Conservation (phyloP, 192 early-diverging fungal genomes). For the Entomortierella parvispora region DNA sequence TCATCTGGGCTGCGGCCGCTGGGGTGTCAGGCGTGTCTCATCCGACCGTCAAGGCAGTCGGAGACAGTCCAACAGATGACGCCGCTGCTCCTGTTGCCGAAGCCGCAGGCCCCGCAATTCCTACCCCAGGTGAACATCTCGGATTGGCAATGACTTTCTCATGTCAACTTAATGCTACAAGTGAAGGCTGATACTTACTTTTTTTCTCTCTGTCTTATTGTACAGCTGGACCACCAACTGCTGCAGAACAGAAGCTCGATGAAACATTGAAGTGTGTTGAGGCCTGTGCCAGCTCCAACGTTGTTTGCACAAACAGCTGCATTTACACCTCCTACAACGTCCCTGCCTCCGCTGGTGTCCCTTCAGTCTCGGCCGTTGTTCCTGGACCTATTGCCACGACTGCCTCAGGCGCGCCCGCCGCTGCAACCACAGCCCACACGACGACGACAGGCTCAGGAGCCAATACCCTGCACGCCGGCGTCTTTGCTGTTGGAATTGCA, state of each 20-base stretch:
- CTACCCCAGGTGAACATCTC: background rate
- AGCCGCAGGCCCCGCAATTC: background rate
- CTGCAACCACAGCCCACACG: background rate
- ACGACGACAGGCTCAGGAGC: background rate
- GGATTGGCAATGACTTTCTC: background rate
- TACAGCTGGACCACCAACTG: conserved; percentile 19
- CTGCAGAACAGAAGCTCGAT: conserved; percentile 28
- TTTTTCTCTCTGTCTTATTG: background rate
- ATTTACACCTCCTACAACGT: conserved; percentile 19
- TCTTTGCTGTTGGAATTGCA: background rate
- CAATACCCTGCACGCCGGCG: no score
- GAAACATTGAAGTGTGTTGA: conserved; percentile 13
- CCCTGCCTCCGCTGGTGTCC: background rate
- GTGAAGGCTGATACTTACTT: background rate
- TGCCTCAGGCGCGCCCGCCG: background rate
- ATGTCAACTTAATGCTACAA: background rate
- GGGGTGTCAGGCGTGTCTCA: background rate
- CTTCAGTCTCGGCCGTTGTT: background rate
- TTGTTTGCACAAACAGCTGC: conserved; percentile 15
- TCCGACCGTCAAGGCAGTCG: background rate
- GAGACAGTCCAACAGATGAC: background rate
- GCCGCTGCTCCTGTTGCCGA: background rate
- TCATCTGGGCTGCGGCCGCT: conserved; percentile 18
- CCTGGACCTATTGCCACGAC: conserved; percentile 1
- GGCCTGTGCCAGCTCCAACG: background rate